These are phyloP conservation scores for Fraxinus dipetala DNA, from an alignment of 305 asterid species.

Conservation along the genomic window DNA sequence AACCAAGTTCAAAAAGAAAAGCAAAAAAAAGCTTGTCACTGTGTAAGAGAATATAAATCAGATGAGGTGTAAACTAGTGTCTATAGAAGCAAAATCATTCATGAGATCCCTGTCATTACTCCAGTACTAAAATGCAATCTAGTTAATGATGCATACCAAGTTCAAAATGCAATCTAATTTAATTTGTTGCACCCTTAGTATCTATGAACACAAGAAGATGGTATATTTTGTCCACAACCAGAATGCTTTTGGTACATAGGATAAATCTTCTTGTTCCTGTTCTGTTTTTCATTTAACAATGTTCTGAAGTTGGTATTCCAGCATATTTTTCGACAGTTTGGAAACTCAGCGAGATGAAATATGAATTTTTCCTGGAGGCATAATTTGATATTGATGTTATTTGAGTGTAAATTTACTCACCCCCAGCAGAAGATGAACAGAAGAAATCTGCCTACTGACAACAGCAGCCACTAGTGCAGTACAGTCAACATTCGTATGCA, in stretches of 20 bases:
- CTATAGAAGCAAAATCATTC: background rate
- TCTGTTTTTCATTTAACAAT: background rate
- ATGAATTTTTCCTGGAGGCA: background rate
- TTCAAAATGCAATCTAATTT: background rate
- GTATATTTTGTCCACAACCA: background rate
- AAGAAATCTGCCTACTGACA: slow-evolving; percentile 68
- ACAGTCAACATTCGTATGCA: slow-evolving; percentile 67
- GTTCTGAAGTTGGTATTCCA: background rate
- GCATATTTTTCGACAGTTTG: background rate
- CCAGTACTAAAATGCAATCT: background rate
- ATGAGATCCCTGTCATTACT: background rate
- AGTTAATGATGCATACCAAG: background rate
- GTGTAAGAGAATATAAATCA: background rate
- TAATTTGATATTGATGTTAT: background rate
- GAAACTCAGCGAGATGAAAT: background rate
- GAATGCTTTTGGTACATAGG: background rate
- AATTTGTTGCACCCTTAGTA: background rate
- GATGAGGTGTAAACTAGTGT: background rate
- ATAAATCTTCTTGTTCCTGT: background rate
- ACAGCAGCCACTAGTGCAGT: slow-evolving; percentile 73
- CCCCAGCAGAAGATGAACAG: slow-evolving; percentile 59
- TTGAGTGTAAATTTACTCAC: slow-evolving; percentile 36
- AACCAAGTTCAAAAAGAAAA: slow-evolving; percentile 8
- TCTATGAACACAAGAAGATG: background rate
- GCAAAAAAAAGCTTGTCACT: background rate